phyloP scores from a whole-genome alignment of 2,329 filamentous ascomycete genomes.

The Aspergillus neotritici region DNA sequence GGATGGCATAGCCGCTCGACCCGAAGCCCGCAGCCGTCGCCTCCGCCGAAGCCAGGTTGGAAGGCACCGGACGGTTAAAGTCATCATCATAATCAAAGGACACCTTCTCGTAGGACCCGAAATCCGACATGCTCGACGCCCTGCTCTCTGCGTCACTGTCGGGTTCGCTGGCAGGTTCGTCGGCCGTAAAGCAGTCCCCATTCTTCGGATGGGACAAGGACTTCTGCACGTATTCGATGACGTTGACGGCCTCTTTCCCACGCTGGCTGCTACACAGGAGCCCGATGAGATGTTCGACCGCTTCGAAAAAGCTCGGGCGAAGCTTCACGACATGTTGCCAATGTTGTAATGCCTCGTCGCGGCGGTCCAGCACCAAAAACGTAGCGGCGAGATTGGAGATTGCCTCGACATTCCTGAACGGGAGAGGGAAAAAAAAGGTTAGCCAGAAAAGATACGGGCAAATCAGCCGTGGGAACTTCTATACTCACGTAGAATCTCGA shows the following conservation, averaged over 20 bases:
- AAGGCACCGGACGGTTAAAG: conserved; percentile 22
- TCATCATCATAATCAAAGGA: conserved; percentile 53
- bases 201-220: conserved; percentile 54
- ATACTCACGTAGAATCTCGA: conserved; percentile 50
- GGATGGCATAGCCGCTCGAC: conserved; percentile 76
- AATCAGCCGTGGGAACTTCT: conserved; percentile 10
- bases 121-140: conserved; percentile 47
- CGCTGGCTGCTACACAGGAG: conserved; percentile 76
- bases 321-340: conserved; percentile 81
- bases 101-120: conserved; percentile 51
- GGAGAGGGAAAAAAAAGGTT: conserved; percentile 11
- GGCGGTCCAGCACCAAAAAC: conserved; percentile 73
- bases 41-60: conserved; percentile 25
- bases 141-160: conserved; percentile 53
- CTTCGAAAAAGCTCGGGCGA: conserved; percentile 85
- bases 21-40: conserved; percentile 54
- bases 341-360: conserved; percentile 74
- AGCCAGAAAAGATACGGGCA: too few relatives aligned
- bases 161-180: conserved; percentile 55
- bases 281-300: conserved; percentile 88
- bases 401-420: conserved; percentile 76
- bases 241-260: conserved; percentile 74
- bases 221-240: conserved; percentile 79
- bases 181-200: conserved; percentile 44
- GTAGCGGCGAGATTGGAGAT: conserved; percentile 90